phyloP scores from a whole-genome alignment of 1,284 basidiomycete genomes.

The Volvariella volvacea region DNA sequence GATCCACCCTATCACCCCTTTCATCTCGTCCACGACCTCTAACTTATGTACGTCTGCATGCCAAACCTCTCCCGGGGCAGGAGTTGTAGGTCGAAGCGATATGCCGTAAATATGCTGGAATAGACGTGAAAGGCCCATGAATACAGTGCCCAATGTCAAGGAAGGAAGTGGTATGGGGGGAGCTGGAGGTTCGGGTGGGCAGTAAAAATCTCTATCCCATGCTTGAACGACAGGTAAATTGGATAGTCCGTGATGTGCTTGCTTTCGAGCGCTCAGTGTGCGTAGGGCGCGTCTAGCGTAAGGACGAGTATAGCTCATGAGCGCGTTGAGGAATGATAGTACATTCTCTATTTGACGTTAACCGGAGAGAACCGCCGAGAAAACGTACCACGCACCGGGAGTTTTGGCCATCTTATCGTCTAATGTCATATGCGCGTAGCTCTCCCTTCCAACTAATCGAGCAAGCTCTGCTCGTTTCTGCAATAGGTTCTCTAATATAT shows the following conservation, averaged over 20 bases:
- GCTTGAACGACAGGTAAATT: constrained; percentile 69
- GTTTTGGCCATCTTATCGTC: constrained; percentile 94
- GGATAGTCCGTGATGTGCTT: constrained; percentile 50
- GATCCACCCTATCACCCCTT: constrained; percentile 87
- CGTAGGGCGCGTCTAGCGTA: constrained; percentile 69
- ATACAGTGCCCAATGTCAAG: constrained; percentile 77
- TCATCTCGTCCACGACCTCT: constrained; percentile 85
- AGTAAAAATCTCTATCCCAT: constrained; percentile 93
- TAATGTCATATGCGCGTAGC: constrained; percentile 79
- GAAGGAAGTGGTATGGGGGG: constrained; percentile 65
- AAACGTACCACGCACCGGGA: constrained; percentile 47
- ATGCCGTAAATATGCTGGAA: constrained; percentile 88
- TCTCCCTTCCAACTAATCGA: constrained; percentile 72
- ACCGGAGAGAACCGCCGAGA: constrained; percentile 6
- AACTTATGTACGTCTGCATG: constrained; percentile 84
- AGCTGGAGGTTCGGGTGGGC: constrained; percentile 68
- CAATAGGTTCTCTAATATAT: constrained; percentile 72
- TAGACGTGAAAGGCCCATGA: constrained; percentile 81
- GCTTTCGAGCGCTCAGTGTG: constrained; percentile 69
- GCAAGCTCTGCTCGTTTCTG: constrained; percentile 75
- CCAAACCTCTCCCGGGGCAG: constrained; percentile 82
- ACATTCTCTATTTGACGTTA: constrained; percentile 63
- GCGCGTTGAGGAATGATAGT: constrained; percentile 71
- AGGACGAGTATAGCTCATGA: constrained; percentile 72
- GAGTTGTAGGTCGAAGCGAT: constrained; percentile 64